phyloP scores from a whole-genome alignment of 306 rosid species.

The Quercus berberidifolia region DNA sequence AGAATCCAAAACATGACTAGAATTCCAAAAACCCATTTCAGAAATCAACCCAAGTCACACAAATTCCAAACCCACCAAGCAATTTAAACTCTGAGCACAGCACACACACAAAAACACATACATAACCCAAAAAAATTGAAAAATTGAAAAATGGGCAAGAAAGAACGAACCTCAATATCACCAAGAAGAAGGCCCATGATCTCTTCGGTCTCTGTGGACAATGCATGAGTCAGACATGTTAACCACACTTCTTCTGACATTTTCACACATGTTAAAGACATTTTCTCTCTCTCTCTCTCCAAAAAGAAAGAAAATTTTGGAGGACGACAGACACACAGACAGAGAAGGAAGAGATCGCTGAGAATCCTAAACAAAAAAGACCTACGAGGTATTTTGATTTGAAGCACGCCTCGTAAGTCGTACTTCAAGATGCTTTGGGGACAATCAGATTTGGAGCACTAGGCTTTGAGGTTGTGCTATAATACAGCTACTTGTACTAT shows the following conservation, averaged over 20 bases:
- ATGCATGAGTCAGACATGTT: constrained; percentile 88
- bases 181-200: constrained; percentile 99
- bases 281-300: constrained; percentile 15
- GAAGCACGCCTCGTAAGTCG: too few species aligned
- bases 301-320: too few species aligned
- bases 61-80: constrained; percentile 11
- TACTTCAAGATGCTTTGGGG: too few species aligned
- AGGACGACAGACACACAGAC: too few species aligned
- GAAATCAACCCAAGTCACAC: constrained; percentile 2
- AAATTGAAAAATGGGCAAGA: neutral
- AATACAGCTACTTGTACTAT: too few species aligned
- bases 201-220: constrained; percentile 98
- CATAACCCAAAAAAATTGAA: neutral
- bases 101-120: neutral
- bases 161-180: constrained; percentile 67
- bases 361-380: too few species aligned
- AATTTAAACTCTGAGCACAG: constrained; percentile 5
- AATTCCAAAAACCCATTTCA: constrained; percentile 13
- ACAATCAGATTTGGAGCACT: too few species aligned
- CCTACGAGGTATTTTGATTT: too few species aligned
- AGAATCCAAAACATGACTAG: neutral
- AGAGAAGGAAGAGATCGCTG: too few species aligned
- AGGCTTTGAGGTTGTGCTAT: too few species aligned
- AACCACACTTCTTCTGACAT: constrained; percentile 96
- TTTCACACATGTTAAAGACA: constrained; percentile 83